phyloP scores from a whole-genome alignment of 2,329 filamentous ascomycete genomes.

The Cladophialophora exuberans region DNA sequence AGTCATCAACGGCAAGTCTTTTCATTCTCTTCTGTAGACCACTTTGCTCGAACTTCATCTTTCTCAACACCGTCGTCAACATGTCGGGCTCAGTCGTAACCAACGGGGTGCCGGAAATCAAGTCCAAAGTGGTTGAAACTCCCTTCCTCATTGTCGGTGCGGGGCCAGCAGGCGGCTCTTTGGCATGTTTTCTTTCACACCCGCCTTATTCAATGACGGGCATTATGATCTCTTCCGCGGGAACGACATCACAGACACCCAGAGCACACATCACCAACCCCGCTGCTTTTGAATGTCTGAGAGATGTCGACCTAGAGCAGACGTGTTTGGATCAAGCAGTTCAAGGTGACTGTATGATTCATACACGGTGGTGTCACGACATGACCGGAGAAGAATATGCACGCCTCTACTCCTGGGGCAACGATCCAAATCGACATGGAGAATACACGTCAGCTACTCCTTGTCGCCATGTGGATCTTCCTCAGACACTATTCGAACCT shows the following conservation, averaged over 20 bases:
- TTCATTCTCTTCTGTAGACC: too few species aligned
- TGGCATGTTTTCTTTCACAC: conserved; percentile 28
- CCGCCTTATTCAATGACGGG: conserved; percentile 32
- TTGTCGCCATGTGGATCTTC: conserved; percentile 47
- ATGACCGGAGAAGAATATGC: conserved; percentile 52
- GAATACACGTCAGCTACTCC: conserved; percentile 48
- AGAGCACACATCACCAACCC: conserved; percentile 35
- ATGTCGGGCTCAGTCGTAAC: conserved; percentile 15
- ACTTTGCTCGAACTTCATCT: not conserved
- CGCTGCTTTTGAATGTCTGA: conserved; percentile 43
- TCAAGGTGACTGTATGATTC: conserved; percentile 40
- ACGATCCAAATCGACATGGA: conserved; percentile 41
- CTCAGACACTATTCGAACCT: conserved; percentile 50
- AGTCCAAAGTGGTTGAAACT: conserved; percentile 22
- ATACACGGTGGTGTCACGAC: conserved; percentile 49
- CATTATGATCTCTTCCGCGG: conserved; percentile 31
- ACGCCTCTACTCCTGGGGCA: conserved; percentile 48
- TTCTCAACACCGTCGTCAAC: not conserved
- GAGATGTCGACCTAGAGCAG: conserved; percentile 49
- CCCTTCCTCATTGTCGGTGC: conserved; percentile 44
- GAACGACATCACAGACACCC: conserved; percentile 31
- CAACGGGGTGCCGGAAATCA: conserved; percentile 20
- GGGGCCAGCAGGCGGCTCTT: conserved; percentile 58
- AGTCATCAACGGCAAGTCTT: not conserved
- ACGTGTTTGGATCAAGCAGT: conserved; percentile 40